phyloP scores from a whole-genome alignment of 73 alveolate species.

The Paramecium sonneborni region DNA sequence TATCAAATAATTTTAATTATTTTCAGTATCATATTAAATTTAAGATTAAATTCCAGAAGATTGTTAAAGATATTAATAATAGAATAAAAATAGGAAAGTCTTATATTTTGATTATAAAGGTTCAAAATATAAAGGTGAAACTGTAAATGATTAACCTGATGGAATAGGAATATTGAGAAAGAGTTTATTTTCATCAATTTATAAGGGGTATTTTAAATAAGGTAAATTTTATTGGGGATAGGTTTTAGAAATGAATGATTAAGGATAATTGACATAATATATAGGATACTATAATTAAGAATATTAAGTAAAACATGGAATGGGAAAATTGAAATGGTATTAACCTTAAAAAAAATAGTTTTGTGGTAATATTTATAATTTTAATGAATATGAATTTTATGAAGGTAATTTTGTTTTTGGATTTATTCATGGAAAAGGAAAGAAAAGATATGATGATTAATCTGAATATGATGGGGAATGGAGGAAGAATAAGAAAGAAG shows the following conservation, averaged over 20 bases:
- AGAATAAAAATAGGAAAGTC: background rate
- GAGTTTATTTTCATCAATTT: background rate
- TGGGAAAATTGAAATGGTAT: background rate
- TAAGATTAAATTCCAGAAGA: background rate
- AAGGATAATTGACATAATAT: background rate
- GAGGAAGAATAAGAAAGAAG: constrained; percentile 59
- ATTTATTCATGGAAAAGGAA: constrained; percentile 64
- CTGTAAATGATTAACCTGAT: background rate
- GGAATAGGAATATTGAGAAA: background rate
- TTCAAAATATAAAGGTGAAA: background rate
- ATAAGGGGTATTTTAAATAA: background rate
- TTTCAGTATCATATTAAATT: background rate
- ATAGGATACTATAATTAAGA: background rate
- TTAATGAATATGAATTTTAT: background rate
- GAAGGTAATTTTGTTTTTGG: background rate
- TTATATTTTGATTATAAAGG: background rate
- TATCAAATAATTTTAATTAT: background rate
- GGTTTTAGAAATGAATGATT: background rate
- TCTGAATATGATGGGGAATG: constrained; percentile 66
- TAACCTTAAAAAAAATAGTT: background rate
- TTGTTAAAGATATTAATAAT: background rate
- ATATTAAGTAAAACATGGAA: background rate
- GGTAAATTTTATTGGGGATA: background rate
- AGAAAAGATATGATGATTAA: constrained; percentile 44
- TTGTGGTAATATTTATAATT: background rate